Evolutionary conservation across 495 filamentous ascomycete species (phyloP).

Genomic region (Penicillium bovifimosum): DNA sequence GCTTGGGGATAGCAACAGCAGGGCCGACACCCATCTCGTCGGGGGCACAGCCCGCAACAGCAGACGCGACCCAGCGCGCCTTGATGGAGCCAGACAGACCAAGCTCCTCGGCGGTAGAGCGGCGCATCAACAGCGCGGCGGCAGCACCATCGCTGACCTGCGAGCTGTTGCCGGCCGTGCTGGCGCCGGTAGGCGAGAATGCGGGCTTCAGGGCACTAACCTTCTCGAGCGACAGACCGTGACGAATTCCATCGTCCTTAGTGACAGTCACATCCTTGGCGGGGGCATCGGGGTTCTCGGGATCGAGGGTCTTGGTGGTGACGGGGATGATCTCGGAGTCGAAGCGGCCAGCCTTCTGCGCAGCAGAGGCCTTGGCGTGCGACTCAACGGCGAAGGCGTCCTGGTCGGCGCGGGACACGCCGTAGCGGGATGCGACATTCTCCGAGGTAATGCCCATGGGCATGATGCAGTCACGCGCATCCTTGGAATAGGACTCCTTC

Average conservation of each 20-base stretch:
- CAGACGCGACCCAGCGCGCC: conserved; percentile 70
- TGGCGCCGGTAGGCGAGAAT: conserved; percentile 64
- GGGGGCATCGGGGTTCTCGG: conserved; percentile 56
- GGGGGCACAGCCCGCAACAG: conserved; percentile 69
- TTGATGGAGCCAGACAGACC: conserved; percentile 65
- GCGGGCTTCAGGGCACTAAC: conserved; percentile 79
- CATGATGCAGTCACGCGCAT: conserved; percentile 84
- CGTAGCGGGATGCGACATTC: conserved; percentile 78
- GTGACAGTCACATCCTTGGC: conserved; percentile 55
- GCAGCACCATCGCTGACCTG: conserved; percentile 88
- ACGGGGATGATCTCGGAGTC: conserved; percentile 74
- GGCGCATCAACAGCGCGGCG: conserved; percentile 73
- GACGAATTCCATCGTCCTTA: conserved; percentile 77
- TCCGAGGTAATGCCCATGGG: conserved; percentile 90
- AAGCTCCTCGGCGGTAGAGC: conserved; percentile 72
- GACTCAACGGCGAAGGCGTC: conserved; percentile 74
- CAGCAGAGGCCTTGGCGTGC: conserved; percentile 64
- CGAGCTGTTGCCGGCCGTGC: conserved; percentile 81
- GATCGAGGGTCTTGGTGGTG: conserved; percentile 52
- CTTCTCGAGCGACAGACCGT: conserved; percentile 57
- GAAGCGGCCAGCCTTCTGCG: conserved; percentile 64
- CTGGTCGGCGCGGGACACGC: conserved; percentile 67
- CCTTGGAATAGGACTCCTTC: conserved; percentile 55
- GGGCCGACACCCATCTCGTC: conserved; percentile 95
- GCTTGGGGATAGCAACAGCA: conserved; percentile 76